Evolutionary conservation across 179 eudicot genomes (phyloP).

Genomic region (Beta lomatogona): DNA sequence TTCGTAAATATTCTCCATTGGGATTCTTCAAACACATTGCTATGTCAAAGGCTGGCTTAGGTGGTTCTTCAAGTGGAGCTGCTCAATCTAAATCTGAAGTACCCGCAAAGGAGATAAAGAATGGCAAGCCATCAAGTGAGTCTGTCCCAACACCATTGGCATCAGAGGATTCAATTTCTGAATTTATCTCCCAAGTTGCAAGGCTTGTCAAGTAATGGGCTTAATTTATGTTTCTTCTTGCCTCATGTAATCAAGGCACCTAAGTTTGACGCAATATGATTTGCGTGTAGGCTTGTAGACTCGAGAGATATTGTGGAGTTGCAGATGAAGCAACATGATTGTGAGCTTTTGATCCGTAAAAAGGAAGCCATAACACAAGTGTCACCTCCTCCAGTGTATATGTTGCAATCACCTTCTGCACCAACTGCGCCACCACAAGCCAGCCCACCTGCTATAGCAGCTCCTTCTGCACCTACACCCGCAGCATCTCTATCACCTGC

Average conservation of each 20-base stretch:
- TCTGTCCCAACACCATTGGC: constrained; percentile 39
- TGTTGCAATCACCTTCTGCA: constrained; percentile 62
- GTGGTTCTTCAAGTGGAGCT: constrained; percentile 49
- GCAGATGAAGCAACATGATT: constrained; percentile 76
- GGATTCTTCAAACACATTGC: constrained; percentile 35
- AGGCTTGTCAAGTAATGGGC: constrained; percentile 66
- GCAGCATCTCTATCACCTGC: constrained; percentile 46
- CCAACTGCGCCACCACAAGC: constrained; percentile 32
- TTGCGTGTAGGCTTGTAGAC: constrained; percentile 75
- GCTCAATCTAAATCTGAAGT: constrained; percentile 37
- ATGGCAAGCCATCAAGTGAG: constrained; percentile 43
- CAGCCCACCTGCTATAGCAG: constrained; percentile 26
- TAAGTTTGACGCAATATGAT: not conserved
- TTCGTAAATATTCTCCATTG: constrained; percentile 30
- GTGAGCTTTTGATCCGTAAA: constrained; percentile 80
- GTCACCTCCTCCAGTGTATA: constrained; percentile 46
- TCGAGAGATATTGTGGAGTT: constrained; percentile 90
- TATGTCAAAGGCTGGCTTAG: constrained; percentile 56
- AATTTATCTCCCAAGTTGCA: constrained; percentile 77
- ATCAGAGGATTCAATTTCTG: constrained; percentile 70
- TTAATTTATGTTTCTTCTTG: constrained; percentile 8
- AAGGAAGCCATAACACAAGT: constrained; percentile 77
- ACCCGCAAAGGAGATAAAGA: constrained; percentile 34
- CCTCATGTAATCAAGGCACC: not conserved
- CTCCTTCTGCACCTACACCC: constrained; percentile 40